Evolutionary conservation across 495 filamentous ascomycete species (phyloP).

Genomic region (Ramalina intermedia): DNA sequence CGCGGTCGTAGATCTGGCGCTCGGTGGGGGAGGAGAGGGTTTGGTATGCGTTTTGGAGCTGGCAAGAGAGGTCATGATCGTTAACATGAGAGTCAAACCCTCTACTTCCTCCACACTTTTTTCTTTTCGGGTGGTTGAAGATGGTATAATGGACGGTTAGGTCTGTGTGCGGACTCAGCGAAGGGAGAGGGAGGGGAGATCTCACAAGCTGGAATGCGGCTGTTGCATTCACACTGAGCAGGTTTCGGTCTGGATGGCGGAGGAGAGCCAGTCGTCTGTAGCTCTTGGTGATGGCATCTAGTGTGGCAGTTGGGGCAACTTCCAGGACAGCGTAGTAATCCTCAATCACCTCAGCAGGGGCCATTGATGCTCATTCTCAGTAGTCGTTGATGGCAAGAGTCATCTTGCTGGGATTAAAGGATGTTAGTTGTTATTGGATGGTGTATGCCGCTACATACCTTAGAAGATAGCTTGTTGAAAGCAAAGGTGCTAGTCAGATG

Average conservation of each 20-base stretch:
- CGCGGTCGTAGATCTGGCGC: background rate
- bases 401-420: no score
- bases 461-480: no score
- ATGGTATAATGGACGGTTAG: no score
- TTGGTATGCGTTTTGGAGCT: slow-evolving; percentile 23
- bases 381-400: no score
- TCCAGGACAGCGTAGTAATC: slow-evolving; percentile 24
- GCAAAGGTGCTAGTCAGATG: no score
- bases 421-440: no score
- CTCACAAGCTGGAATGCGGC: slow-evolving; percentile 4
- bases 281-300: slow-evolving; percentile 16
- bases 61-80: background rate
- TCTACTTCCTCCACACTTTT: no score
- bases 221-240: background rate
- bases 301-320: slow-evolving; percentile 16
- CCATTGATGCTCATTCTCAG: slow-evolving; percentile 12
- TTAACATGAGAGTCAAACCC: background rate
- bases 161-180: no score
- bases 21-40: slow-evolving; percentile 15
- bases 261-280: slow-evolving; percentile 3
- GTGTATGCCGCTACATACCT: no score
- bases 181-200: no score
- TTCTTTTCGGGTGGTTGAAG: no score
- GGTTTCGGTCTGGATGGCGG: slow-evolving; percentile 7
- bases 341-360: slow-evolving; percentile 14